These are phyloP conservation scores for Penicillium polonicum DNA, from an alignment of 2,329 filamentous ascomycete genomes.

Conservation along the genomic window DNA sequence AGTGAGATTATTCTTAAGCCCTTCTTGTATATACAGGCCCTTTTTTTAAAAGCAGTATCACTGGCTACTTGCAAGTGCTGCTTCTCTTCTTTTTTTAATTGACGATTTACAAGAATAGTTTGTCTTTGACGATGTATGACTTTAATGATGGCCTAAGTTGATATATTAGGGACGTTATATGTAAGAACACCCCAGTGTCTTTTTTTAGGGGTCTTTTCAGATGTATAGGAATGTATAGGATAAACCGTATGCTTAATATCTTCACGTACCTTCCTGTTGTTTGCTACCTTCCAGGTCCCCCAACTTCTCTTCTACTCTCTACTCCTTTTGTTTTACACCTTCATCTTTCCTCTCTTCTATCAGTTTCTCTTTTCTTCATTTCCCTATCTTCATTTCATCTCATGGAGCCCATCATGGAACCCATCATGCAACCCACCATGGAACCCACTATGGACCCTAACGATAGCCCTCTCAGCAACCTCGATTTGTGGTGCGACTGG, in stretches of 20 bases:
- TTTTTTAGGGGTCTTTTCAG: no score
- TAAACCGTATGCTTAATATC: background rate
- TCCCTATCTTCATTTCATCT: background rate
- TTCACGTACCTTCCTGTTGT: conserved; percentile 7
- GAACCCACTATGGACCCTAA: conserved; percentile 10
- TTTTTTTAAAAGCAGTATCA: conserved; percentile 10
- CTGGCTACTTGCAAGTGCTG: conserved; percentile 10
- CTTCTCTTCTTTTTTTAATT: conserved; percentile 10
- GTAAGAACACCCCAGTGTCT: no score
- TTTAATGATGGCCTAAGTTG: no score
- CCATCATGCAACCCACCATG: background rate
- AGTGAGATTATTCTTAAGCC: conserved; percentile 23
- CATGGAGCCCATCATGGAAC: background rate
- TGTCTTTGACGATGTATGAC: no score
- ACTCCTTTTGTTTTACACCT: conserved; percentile 9
- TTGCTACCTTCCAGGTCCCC: background rate
- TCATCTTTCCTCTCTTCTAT: background rate
- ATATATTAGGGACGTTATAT: no score
- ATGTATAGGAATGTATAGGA: no score
- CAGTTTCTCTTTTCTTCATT: background rate
- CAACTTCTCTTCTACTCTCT: conserved; percentile 10
- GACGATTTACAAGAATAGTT: background rate
- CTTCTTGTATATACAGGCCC: conserved; percentile 32
- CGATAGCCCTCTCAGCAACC: conserved; percentile 24
- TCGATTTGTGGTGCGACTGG: conserved; percentile 36